A percentile compares a stretch with the other conserved stretches of the same genome.
phyloP scores from a whole-genome alignment of 75 land plant species.

The Pinus taeda region DNA sequence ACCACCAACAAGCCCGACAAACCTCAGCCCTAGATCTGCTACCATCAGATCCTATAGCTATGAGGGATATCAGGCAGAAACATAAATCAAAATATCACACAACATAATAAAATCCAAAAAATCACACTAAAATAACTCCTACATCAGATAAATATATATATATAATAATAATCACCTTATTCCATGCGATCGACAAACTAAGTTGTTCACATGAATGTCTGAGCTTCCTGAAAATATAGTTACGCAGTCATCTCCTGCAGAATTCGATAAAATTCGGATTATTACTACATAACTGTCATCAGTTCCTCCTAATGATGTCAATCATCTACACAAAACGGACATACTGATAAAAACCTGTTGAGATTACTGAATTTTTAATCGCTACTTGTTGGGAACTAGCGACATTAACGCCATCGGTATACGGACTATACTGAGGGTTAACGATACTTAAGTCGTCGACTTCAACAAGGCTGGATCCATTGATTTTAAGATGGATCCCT shows the following conservation, averaged over 20 bases:
- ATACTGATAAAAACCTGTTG: slow-evolving; percentile 6
- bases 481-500: too few relatives aligned
- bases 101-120: too few relatives aligned
- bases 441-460: background rate
- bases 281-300: too few relatives aligned
- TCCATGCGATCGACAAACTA: background rate
- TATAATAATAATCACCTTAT: background rate
- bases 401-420: slow-evolving; percentile 27
- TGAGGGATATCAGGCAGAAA: too few relatives aligned
- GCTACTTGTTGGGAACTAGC: background rate
- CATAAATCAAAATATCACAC: too few relatives aligned
- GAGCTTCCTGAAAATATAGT: background rate
- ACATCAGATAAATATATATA: too few relatives aligned
- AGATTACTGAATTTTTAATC: background rate
- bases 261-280: background rate
- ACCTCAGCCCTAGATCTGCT: too few relatives aligned
- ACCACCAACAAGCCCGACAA: too few relatives aligned
- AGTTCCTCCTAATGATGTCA: background rate
- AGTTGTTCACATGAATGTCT: background rate
- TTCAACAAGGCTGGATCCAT: too few relatives aligned
- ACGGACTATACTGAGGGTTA: slow-evolving; percentile 16
- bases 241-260: background rate
- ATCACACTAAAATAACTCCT: too few relatives aligned
- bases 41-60: too few relatives aligned
- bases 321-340: background rate